Evolutionary conservation across 208 protist species (phyloP).

Genomic region (Crithidia thermophila): DNA sequence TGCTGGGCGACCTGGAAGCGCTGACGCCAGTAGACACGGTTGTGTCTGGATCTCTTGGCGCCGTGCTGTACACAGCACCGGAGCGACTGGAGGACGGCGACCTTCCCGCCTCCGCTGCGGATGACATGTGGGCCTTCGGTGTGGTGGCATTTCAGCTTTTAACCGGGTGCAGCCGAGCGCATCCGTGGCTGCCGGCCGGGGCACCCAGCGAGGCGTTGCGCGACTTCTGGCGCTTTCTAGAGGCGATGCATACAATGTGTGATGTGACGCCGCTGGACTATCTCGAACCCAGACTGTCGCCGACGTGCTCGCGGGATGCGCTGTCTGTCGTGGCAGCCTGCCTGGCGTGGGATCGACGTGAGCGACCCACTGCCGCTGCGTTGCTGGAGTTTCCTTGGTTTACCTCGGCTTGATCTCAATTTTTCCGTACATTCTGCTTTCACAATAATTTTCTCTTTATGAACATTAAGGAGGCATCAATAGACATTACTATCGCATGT

Average conservation of each 20-base stretch:
- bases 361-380: slow-evolving; percentile 33
- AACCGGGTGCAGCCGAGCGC: slow-evolving; percentile 22
- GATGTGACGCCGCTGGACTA: background rate
- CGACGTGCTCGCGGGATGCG: slow-evolving; percentile 14
- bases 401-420: background rate
- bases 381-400: slow-evolving; percentile 41
- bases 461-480: too few relatives aligned
- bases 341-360: slow-evolving; percentile 37
- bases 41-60: slow-evolving; percentile 9
- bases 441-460: too few relatives aligned
- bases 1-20: slow-evolving; percentile 35
- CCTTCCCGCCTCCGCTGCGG: slow-evolving; percentile 1
- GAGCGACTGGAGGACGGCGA: slow-evolving; percentile 29
- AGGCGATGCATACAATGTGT: slow-evolving; percentile 1
- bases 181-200: slow-evolving; percentile 22
- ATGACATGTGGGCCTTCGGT: slow-evolving; percentile 69
- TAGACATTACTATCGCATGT: too few relatives aligned
- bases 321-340: slow-evolving; percentile 32
- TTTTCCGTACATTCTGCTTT: too few relatives aligned
- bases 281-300: slow-evolving; percentile 5
- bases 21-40: slow-evolving; percentile 12
- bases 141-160: slow-evolving; percentile 49
- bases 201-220: background rate
- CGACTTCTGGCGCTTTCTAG: slow-evolving; percentile 24
- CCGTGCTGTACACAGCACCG: slow-evolving; percentile 40